These are phyloP conservation scores for Pleurostoma richardsiae DNA, from an alignment of 2,329 filamentous ascomycete species.

Conservation along the genomic window DNA sequence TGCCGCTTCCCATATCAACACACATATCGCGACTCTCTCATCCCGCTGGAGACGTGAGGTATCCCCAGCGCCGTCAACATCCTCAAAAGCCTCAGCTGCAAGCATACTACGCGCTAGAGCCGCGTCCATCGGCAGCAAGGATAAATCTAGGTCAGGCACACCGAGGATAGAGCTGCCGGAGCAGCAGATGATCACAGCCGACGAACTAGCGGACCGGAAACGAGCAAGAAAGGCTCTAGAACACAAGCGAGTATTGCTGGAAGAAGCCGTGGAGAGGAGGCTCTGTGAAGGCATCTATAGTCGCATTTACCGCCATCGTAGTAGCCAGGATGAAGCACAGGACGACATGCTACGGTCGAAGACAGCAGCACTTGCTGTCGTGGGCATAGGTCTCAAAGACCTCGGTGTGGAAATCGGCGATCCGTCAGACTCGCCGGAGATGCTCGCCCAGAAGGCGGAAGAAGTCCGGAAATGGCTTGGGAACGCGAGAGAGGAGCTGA, in stretches of 20 bases:
- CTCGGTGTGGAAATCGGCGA: slow-evolving; percentile 71
- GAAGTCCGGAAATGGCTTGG: slow-evolving; percentile 71
- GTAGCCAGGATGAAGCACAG: slow-evolving; percentile 87
- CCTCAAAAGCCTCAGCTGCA: slow-evolving; percentile 51
- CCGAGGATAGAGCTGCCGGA: slow-evolving; percentile 37
- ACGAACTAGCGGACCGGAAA: slow-evolving; percentile 77
- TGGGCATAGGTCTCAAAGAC: slow-evolving; percentile 84
- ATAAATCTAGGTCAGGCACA: slow-evolving; percentile 35
- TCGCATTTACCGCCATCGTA: slow-evolving; percentile 85
- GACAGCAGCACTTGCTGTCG: slow-evolving; percentile 82
- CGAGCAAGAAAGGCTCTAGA: slow-evolving; percentile 74
- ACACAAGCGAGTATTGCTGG: slow-evolving; percentile 68
- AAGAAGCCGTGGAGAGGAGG: slow-evolving; percentile 86
- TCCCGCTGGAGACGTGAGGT: slow-evolving; percentile 67
- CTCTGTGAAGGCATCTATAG: slow-evolving; percentile 82
- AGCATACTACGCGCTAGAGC: slow-evolving; percentile 53
- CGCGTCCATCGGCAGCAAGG: slow-evolving; percentile 47
- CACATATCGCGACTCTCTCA: slow-evolving; percentile 77
- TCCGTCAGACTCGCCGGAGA: slow-evolving; percentile 48
- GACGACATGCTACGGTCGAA: slow-evolving; percentile 94
- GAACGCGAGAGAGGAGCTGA: slow-evolving; percentile 64
- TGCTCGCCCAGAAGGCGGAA: slow-evolving; percentile 53
- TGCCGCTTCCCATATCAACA: slow-evolving; percentile 76
- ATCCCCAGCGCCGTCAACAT: slow-evolving; percentile 48
- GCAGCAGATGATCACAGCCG: slow-evolving; percentile 86